Base-by-base conservation (phyloP, 805 yeast genomes). In the Lipomyces yamanashiensis region DNA sequence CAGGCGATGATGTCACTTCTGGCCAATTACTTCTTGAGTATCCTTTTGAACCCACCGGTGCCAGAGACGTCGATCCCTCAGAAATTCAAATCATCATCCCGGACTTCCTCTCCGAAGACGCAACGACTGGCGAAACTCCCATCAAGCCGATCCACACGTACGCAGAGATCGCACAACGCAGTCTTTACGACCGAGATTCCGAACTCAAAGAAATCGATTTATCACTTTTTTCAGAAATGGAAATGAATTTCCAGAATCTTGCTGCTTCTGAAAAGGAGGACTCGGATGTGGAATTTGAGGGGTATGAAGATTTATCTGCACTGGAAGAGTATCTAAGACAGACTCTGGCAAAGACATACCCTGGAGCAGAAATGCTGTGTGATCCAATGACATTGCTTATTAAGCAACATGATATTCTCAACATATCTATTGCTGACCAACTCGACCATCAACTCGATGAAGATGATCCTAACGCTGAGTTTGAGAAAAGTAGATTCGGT, bases 271-370 rank as follows among this genome's bases (percentile, higher is more conserved):
- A 50, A 7, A 34, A 17, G 5, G 36, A 19, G 5, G 28, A 13
- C 9, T 3, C 15, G 19, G 39, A 53, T 13, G 3, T 39, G 7
- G 7, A n/a, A 9, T n/a, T 21, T 21, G 34, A 17, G 17, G 55
- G 41, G 23, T 48, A 53, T 37, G 57, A 53, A 40, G 47, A 41
- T 55, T 8, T 41, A 17, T 55, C 59, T 1, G 17, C 7, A 2
- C n/a, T 55, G 1, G 49, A 39, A 19, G 51, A 44, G 5, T 43
- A 55, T 34, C 36, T 55, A 15, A 15, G 21, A 2, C 52, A 44
- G 40, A 55, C 59, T 12, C 45, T 55, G 13, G 9, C 52, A 7
- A 55, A 55, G 34, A 15, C 59, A 7, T 55, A 55, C 15, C 34
- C 51, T 13, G 59, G 59, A 7, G 59, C 59, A 8, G n/a, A 17